Evolutionary conservation across 441 rosid species (phyloP).

Genomic region (Corymbia calophylla): DNA sequence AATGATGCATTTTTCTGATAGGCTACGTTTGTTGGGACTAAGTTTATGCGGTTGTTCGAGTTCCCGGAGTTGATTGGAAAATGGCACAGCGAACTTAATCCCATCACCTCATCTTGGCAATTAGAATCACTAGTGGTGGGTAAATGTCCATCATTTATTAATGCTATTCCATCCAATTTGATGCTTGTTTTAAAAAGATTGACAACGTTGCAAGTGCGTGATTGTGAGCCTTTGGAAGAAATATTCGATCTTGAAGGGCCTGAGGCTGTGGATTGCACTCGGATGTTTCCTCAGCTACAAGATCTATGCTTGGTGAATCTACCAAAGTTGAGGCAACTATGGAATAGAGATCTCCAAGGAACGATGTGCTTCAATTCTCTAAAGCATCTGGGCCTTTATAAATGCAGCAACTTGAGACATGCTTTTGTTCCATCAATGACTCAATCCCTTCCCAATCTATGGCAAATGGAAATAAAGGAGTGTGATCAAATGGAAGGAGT

Average conservation of each 20-base stretch:
- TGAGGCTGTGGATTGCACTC: rapidly evolving
- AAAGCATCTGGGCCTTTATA: rapidly evolving
- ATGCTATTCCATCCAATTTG: rapidly evolving
- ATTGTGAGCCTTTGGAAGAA: rapidly evolving
- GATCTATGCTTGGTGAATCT: rapidly evolving
- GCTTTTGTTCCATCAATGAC: not conserved
- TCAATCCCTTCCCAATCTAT: rapidly evolving
- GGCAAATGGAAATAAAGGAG: rapidly evolving
- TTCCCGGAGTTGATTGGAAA: not conserved
- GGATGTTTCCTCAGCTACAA: rapidly evolving
- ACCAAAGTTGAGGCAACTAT: rapidly evolving
- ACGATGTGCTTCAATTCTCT: rapidly evolving
- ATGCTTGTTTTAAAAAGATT: not conserved
- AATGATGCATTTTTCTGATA: not conserved
- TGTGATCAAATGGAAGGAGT: not conserved
- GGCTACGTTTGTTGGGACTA: rapidly evolving
- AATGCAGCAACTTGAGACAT: not conserved
- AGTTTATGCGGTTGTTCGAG: rapidly evolving
- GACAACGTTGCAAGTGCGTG: not conserved
- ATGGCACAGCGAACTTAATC: not conserved
- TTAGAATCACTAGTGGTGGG: rapidly evolving
- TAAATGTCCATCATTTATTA: not conserved
- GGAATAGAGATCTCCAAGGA: not conserved
- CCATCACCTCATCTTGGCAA: rapidly evolving
- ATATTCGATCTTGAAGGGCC: not conserved